Percentiles rank a stretch among this genome's conserved stretches.
Evolutionary conservation across 106 monocot species (phyloP).

Genomic region (Phalaenopsis equestris): DNA sequence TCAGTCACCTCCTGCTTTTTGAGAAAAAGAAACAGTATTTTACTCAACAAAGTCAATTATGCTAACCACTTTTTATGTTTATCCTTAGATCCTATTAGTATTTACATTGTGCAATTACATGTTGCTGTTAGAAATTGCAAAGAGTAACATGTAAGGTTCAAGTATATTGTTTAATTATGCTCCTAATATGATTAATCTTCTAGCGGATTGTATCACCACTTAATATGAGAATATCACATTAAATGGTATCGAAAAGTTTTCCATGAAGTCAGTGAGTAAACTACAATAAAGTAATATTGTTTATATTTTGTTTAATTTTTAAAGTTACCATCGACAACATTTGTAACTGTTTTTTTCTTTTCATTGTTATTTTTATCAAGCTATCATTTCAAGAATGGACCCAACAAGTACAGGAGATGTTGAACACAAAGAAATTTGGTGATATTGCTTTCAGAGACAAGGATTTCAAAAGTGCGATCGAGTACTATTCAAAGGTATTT

Average conservation of each 20-base stretch:
- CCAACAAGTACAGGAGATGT: conserved; percentile 93
- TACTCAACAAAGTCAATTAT: background rate
- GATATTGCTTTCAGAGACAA: conserved; percentile 92
- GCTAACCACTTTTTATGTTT: background rate
- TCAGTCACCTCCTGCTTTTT: background rate
- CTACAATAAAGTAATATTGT: background rate
- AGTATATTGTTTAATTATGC: background rate
- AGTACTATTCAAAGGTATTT: conserved; percentile 80
- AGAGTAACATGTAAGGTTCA: background rate
- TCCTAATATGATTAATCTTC: no score
- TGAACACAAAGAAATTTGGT: conserved; percentile 87
- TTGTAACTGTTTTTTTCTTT: background rate
- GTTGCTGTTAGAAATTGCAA: background rate
- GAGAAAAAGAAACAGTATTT: background rate
- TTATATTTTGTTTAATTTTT: background rate
- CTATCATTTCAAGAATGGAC: conserved; percentile 98
- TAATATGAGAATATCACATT: no score
- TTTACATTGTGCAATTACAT: background rate
- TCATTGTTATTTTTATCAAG: conserved; percentile 20
- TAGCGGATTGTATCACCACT: no score
- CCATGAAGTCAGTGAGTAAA: background rate
- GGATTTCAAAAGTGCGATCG: conserved; percentile 87
- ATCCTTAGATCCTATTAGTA: background rate
- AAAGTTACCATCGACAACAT: background rate
- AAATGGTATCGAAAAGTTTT: background rate